Evolutionary conservation across 2,329 filamentous ascomycete species (phyloP), one percentile per base, ranked within the genome.

Genomic region (Fusarium albidum): DNA sequence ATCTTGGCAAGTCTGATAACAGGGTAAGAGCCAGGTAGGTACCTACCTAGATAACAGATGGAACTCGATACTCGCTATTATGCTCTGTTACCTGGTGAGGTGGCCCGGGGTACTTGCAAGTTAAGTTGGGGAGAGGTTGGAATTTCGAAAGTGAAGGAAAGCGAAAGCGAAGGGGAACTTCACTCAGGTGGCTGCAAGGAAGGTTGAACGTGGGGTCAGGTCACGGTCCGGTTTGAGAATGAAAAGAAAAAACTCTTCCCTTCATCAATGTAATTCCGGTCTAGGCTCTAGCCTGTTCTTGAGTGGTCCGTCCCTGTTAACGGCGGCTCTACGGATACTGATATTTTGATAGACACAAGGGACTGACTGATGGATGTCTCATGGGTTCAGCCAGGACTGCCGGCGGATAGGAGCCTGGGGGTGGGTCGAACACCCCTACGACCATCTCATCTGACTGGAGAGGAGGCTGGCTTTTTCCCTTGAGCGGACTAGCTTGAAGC

Each of bases 391-490:
- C 31, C 43, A 41, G 11, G 18, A 26, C 45, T 53, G 34, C 49
- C 49, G 35, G 17, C 49, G 35, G 17, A 35, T 38, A 35, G 29
- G 46, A 40, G 44, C n/a, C 15, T 35, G 42, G 43, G 33, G 25
- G 43, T 46, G 43, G 25, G 26, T 32, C 43, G 15, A 38, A 17
- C 18, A 46, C 29, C 29, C 33, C 18, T 21, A 4, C 21, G 21
- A 21, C 21, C 7, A 14, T 48, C 11, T 15, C 32, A 48, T 35
- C 29, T 35, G 10, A 21, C 27, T 21, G 35, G 13, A 12, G 35
- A 44, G 28, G 41, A 40, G 25, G 26, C 33, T 49, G 31, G 38
- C 48, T 57, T 61, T 59, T 59, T 62, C 51, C 59, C 58, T 43
- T 18, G 40, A 57, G 33, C 28, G 50, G 50, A 25, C 38, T 61